Percentiles rank a stretch among this genome's conserved stretches.
phyloP scores from a whole-genome alignment of 2,329 filamentous ascomycete genomes.

The Trichoderma sp. region DNA sequence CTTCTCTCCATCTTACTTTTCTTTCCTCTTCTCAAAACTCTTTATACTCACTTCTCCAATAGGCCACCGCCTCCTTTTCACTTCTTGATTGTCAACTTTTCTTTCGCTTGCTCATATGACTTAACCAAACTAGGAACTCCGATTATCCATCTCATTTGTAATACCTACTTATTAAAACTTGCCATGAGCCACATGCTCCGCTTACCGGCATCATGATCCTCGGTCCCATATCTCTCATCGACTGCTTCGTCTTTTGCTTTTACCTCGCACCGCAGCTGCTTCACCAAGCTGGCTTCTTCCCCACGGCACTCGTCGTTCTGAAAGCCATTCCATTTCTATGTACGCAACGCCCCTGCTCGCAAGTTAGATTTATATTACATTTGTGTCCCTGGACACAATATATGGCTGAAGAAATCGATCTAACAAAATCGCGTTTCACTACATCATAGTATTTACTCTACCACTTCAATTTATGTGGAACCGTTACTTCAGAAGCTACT shows the following conservation, averaged over 20 bases:
- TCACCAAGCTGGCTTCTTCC: slow-evolving; percentile 63
- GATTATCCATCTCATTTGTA: not conserved
- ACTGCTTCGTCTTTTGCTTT: slow-evolving; percentile 72
- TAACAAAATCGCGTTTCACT: not conserved
- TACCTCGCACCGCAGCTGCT: slow-evolving; percentile 73
- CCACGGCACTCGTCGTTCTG: slow-evolving; percentile 59
- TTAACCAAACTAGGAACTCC: not conserved
- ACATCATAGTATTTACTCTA: slow-evolving; percentile 33
- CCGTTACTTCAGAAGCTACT: slow-evolving; percentile 35
- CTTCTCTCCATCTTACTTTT: not conserved
- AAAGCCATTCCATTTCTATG: slow-evolving; percentile 69
- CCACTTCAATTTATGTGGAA: slow-evolving; percentile 37
- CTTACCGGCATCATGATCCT: slow-evolving; percentile 62
- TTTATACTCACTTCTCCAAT: not conserved
- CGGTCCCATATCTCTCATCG: slow-evolving; percentile 71
- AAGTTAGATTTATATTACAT: not conserved
- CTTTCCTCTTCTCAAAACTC: not conserved
- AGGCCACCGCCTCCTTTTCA: not conserved
- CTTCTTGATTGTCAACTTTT: not conserved
- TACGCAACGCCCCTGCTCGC: slow-evolving; percentile 40
- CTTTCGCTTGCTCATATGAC: not conserved
- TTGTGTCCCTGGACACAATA: not conserved
- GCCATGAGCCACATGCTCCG: slow-evolving; percentile 9
- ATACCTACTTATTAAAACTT: not conserved
- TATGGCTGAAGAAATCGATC: not conserved